A percentile compares a stretch with the other conserved stretches of the same genome.
These are phyloP conservation scores for Linnemannia elongata DNA, from an alignment of 192 early-diverging fungal genomes.

Conservation along the genomic window DNA sequence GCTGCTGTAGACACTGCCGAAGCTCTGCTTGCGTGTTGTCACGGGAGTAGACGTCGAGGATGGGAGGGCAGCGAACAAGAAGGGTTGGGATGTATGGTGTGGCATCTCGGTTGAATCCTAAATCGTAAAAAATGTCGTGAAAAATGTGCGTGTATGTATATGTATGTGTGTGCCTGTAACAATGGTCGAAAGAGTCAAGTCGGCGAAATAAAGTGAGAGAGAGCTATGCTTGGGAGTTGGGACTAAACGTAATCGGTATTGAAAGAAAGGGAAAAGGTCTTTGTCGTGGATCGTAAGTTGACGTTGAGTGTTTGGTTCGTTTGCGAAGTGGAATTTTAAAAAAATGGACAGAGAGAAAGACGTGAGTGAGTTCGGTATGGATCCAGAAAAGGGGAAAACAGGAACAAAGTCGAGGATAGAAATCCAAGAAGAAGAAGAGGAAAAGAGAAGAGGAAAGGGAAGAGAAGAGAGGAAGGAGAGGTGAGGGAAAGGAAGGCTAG, in stretches of 20 bases:
- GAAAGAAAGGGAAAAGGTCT: not conserved
- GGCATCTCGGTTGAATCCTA: conserved; percentile 21
- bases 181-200: not conserved
- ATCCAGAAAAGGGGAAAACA: conserved; percentile 4
- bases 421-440: conserved; percentile 1
- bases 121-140: conserved; percentile 6
- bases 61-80: conserved; percentile 41
- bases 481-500: not conserved
- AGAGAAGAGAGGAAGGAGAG: not conserved
- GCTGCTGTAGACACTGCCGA: conserved; percentile 25
- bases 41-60: conserved; percentile 8
- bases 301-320: conserved; percentile 7
- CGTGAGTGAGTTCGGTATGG: not conserved
- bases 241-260: not conserved
- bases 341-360: not conserved
- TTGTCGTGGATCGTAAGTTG: conserved; percentile 4
- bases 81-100: conserved; percentile 29
- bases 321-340: conserved; percentile 17
- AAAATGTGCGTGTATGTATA: not conserved
- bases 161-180: not conserved
- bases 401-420: not conserved
- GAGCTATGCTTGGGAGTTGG: not conserved
- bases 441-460: not conserved
- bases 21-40: not conserved
- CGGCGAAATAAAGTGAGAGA: not conserved